Conservation (phyloP, 768 basidiomycete species). For the Phylloporus sp. region DNA sequence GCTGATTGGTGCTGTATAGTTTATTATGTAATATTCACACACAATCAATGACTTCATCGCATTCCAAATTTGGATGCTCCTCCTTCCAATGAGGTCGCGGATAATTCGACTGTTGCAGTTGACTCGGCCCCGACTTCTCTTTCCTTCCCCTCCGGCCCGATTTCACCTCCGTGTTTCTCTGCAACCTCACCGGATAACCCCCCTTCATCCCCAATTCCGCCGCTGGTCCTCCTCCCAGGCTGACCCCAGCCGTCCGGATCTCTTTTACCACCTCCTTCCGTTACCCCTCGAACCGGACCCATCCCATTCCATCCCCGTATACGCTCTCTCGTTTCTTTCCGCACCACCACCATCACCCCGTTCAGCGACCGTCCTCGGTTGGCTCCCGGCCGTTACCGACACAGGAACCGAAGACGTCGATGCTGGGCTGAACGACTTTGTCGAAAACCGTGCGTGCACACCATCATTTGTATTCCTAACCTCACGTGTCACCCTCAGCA, state of each 20-base stretch:
- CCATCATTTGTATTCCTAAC: neutral
- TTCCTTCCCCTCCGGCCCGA: neutral
- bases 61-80: neutral
- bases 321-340: conserved; percentile 62
- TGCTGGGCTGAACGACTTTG: conserved; percentile 66
- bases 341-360: conserved; percentile 40
- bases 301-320: conserved; percentile 45
- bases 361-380: conserved; percentile 60
- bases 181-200: conserved; percentile 10
- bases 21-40: conserved; percentile 27
- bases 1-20: conserved; percentile 36
- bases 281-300: conserved; percentile 43
- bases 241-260: conserved; percentile 60
- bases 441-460: conserved; percentile 57
- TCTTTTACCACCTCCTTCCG: conserved; percentile 65
- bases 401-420: conserved; percentile 33
- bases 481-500: conserved; percentile 35
- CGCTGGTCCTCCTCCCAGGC: conserved; percentile 23
- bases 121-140: neutral
- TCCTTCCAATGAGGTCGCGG: conserved; percentile 9
- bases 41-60: conserved; percentile 6
- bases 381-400: conserved; percentile 53
- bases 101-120: conserved; percentile 2
- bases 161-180: neutral
- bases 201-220: neutral